Conservation (phyloP, 2,329 filamentous ascomycete genomes). For the Colletotrichum eremochloae region DNA sequence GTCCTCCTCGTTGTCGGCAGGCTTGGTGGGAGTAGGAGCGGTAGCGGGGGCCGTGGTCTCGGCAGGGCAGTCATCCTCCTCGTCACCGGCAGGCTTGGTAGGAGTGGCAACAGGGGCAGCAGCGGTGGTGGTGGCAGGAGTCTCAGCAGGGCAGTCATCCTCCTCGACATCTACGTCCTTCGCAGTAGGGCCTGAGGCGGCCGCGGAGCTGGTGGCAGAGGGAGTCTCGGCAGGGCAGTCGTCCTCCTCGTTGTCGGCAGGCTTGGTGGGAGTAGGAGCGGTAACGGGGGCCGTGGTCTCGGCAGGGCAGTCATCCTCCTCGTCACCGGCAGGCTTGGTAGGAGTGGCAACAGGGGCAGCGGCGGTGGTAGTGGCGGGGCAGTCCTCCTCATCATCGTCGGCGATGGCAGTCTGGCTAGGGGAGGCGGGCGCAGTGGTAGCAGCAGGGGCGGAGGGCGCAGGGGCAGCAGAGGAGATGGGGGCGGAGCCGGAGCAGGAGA, state of each 20-base stretch:
- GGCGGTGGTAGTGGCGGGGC: slow-evolving; percentile 6
- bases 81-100: slow-evolving; percentile 9
- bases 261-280: slow-evolving; percentile 22
- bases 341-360: slow-evolving; percentile 11
- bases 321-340: slow-evolving; percentile 15
- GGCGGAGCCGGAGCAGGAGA: slow-evolving; percentile 53
- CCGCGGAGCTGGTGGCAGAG: slow-evolving; percentile 12
- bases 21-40: slow-evolving; percentile 11
- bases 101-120: slow-evolving; percentile 7
- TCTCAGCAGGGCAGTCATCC: slow-evolving; percentile 16
- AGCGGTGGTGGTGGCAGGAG: slow-evolving; percentile 20
- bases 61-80: slow-evolving; percentile 34
- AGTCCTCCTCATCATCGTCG: slow-evolving; percentile 8
- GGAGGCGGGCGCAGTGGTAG: slow-evolving; percentile 13
- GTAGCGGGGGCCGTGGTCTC: slow-evolving; percentile 9
- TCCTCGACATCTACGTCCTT: slow-evolving; percentile 33
- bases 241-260: slow-evolving; percentile 24
- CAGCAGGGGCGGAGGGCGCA: slow-evolving; percentile 5
- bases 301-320: slow-evolving; percentile 35
- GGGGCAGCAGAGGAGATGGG: slow-evolving; percentile 15
- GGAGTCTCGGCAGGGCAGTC: slow-evolving; percentile 36
- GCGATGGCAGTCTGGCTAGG: slow-evolving; percentile 12
- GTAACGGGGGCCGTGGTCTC: slow-evolving; percentile 24
- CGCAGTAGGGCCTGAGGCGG: slow-evolving; percentile 18
- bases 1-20: slow-evolving; percentile 30